Conservation (phyloP, 768 basidiomycete genomes). For the Leucosporidium scottii region DNA sequence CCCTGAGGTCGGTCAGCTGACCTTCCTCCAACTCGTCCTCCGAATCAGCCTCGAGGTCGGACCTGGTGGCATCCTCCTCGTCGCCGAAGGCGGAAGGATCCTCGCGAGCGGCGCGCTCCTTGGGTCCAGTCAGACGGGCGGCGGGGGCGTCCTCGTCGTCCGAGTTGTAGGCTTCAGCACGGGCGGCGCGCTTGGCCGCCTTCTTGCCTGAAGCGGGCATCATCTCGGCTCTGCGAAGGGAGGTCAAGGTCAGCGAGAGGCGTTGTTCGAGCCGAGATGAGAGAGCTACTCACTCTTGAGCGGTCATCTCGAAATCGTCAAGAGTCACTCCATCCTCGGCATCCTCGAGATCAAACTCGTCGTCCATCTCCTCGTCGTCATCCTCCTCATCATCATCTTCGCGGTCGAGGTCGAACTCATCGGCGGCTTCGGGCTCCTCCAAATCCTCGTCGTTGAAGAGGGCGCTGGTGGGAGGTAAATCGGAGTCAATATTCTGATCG, state of each 20-base stretch:
- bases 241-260: background rate
- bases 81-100: slow-evolving; percentile 40
- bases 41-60: slow-evolving; percentile 47
- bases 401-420: background rate
- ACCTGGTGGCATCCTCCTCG: slow-evolving; percentile 49
- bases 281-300: slow-evolving; percentile 5
- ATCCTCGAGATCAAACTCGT: slow-evolving; percentile 40
- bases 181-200: slow-evolving; percentile 24
- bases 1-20: slow-evolving; percentile 60
- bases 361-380: slow-evolving; percentile 27
- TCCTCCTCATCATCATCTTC: slow-evolving; percentile 14
- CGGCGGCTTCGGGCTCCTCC: slow-evolving; percentile 22
- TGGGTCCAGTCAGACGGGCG: slow-evolving; percentile 8
- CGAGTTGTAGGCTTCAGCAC: slow-evolving; percentile 29
- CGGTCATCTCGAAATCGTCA: slow-evolving; percentile 26
- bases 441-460: slow-evolving; percentile 37
- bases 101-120: slow-evolving; percentile 16
- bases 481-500: too few species aligned
- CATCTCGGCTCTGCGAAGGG: slow-evolving; percentile 2
- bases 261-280: background rate
- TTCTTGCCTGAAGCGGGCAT: slow-evolving; percentile 7
- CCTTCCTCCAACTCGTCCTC: slow-evolving; percentile 61
- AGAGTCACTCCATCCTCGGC: slow-evolving; percentile 23
- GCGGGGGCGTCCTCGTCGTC: slow-evolving; percentile 26
- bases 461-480: slow-evolving; percentile 5